Base-by-base conservation (phyloP, 2,329 filamentous ascomycete species). In the Scedosporium apiospermum region DNA sequence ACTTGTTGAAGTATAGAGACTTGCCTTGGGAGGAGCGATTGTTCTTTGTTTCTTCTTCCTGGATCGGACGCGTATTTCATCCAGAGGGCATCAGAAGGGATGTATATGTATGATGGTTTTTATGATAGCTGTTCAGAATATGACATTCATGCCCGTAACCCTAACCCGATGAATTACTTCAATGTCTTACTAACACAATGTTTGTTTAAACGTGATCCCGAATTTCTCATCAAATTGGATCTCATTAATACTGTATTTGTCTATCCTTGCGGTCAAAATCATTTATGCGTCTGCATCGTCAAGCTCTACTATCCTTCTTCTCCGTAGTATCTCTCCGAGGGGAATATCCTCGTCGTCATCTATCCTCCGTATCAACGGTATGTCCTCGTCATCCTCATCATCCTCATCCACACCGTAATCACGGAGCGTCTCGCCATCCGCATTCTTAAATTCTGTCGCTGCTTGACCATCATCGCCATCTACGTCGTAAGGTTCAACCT, bases 341-440 rank as follows among this genome's bases (percentile, higher is more conserved):
- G 89, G 90, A 14, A 93, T 75, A 67, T 92, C 86, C 1, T 83
- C 81, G 16, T 83, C 80, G 6, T 74, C 72, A 3, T 70, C 69
- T 3, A 65, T 53, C 7, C 65, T 64, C 10, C 61, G 63, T 16
- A 65, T 42, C 5, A 62, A 23, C 6, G 53, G 51, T 7, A 44
- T 44, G 3, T 62, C 66, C 10, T 63, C 63, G 23, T 69, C 69
- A 27, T 69, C 69, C 63, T 91, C 88, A 0, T 81, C 82, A 14
- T 90, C 88, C 68, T 91, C 88, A 67, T 93, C 90, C 0, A 95
- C 89, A 1, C 90, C 90, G 69, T 87, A 95, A 68, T 95, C 90
- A 51, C 82, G 79, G 59, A 95, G 74, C 41, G 85, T 78, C 69
- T 93, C 89, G 1, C 90, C 90, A 61, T 93, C 89, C 0, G 84